phyloP scores from a whole-genome alignment of 306 rosid genomes.

The Spatholobus suberectus region DNA sequence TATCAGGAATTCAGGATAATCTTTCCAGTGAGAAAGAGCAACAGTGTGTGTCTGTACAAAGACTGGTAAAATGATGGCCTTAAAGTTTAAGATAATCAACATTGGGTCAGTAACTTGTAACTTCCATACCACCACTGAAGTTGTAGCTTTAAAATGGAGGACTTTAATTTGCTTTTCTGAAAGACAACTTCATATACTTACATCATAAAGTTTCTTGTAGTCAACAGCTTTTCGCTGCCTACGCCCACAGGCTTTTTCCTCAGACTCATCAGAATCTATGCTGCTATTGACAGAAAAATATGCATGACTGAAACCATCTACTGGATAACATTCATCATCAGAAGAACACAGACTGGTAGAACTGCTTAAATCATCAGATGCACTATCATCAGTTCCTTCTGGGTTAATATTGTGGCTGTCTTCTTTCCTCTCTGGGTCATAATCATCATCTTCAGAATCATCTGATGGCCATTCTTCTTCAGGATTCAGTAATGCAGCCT shows the following conservation, averaged over 20 bases:
- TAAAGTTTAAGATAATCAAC: constrained; percentile 21
- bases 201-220: constrained; percentile 76
- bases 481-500: constrained; percentile 56
- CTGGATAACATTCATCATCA: constrained; percentile 47
- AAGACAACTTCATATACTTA: constrained; percentile 52
- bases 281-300: constrained; percentile 46
- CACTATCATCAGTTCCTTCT: constrained; percentile 54
- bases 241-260: constrained; percentile 60
- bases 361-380: constrained; percentile 55
- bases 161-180: not conserved
- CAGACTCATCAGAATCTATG: constrained; percentile 73
- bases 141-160: constrained; percentile 29
- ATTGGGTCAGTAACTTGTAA: constrained; percentile 4
- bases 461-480: constrained; percentile 93
- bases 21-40: constrained; percentile 1
- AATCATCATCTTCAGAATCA: constrained; percentile 92
- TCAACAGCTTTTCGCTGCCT: constrained; percentile 81
- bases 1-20: not conserved
- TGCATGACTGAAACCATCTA: constrained; percentile 47
- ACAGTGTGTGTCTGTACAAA: not conserved
- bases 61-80: not conserved
- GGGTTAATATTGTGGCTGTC: constrained; percentile 47
- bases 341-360: constrained; percentile 62
- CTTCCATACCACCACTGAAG: constrained; percentile 13
- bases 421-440: constrained; percentile 77